Conservation (phyloP, 768 basidiomycete genomes). For the Rhodotorula graminis region DNA sequence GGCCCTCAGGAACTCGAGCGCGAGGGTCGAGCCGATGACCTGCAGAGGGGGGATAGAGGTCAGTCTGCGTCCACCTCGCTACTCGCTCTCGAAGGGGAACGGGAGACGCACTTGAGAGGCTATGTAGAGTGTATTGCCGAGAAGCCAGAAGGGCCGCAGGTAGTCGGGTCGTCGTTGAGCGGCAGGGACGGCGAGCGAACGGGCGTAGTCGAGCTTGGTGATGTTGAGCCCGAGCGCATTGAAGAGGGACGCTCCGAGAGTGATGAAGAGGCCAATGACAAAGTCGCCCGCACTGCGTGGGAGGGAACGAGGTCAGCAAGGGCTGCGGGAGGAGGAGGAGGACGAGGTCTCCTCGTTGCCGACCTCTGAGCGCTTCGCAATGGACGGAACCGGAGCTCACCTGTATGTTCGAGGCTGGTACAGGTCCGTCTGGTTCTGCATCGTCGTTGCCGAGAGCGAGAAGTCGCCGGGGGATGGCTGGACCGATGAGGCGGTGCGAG, state of each 20-base stretch:
- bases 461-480: too few relatives aligned
- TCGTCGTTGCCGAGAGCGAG: not conserved
- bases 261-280: conserved; percentile 63
- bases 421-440: conserved; percentile 32
- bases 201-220: conserved; percentile 86
- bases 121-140: conserved; percentile 69
- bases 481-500: too few relatives aligned
- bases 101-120: conserved; percentile 57
- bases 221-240: conserved; percentile 71
- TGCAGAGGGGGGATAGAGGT: too few relatives aligned
- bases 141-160: conserved; percentile 78
- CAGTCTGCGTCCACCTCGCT: too few relatives aligned
- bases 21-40: conserved; percentile 76
- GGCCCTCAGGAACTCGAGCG: conserved; percentile 72
- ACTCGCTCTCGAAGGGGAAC: too few relatives aligned
- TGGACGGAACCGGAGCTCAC: not conserved
- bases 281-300: conserved; percentile 35
- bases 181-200: conserved; percentile 71
- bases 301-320: not conserved
- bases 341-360: too few relatives aligned
- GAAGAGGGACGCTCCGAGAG: conserved; percentile 50
- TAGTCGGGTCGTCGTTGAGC: conserved; percentile 68
- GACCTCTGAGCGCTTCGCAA: too few relatives aligned
- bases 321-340: not conserved
- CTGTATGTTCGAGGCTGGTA: conserved; percentile 10